Evolutionary conservation across 108 stramenopile genomes (phyloP).

Genomic region (Nitzschia sp.): DNA sequence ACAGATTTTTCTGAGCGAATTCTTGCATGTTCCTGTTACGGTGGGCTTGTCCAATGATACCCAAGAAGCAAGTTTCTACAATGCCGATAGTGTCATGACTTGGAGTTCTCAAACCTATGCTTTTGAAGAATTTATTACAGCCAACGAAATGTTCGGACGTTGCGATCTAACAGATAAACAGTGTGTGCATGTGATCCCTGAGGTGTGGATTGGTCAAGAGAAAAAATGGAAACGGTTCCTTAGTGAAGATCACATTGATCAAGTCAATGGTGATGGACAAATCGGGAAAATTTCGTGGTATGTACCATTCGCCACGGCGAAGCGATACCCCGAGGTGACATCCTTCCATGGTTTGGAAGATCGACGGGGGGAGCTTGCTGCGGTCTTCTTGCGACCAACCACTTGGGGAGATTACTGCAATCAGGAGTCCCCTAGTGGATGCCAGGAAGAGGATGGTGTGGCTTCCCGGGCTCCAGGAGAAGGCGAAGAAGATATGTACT

Average conservation of each 20-base stretch:
- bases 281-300: constrained; percentile 46
- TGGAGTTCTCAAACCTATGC: constrained; percentile 24
- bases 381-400: constrained; percentile 39
- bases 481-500: constrained; percentile 31
- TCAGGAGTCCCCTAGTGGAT: constrained; percentile 24
- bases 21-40: constrained; percentile 35
- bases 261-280: constrained; percentile 17
- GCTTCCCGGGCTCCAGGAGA: constrained; percentile 21
- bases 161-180: constrained; percentile 16
- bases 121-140: constrained; percentile 17
- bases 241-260: constrained; percentile 18
- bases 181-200: constrained; percentile 28
- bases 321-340: constrained; percentile 26
- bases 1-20: constrained; percentile 43
- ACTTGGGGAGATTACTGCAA: constrained; percentile 45
- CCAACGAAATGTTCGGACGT: constrained; percentile 9
- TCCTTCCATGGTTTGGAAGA: constrained; percentile 36
- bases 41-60: constrained; percentile 29
- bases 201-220: constrained; percentile 35
- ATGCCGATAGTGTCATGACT: constrained; percentile 16
- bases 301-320: constrained; percentile 32
- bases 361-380: constrained; percentile 29
- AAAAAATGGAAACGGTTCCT: not conserved
- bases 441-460: constrained; percentile 24
- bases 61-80: constrained; percentile 33